These are phyloP conservation scores for Geotrichum fermentans DNA, from an alignment of 1,139 yeast species.

Conservation along the genomic window DNA sequence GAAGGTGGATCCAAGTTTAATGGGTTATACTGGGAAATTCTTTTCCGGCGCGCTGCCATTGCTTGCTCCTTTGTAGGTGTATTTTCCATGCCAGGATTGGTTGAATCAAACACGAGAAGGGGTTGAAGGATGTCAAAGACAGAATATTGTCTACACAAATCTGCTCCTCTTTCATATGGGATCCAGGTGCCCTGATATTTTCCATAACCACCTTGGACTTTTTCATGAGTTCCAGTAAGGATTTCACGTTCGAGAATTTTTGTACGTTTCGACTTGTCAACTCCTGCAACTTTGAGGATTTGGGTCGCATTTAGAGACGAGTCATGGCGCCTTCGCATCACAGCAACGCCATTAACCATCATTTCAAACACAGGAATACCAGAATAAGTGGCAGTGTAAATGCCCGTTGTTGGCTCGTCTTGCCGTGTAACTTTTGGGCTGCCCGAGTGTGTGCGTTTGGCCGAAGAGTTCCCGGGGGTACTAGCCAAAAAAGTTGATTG, in stretches of 20 bases:
- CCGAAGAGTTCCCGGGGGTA: background rate
- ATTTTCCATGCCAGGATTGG: conserved; percentile 48
- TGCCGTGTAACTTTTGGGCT: conserved; percentile 12
- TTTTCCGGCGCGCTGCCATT: conserved; percentile 39
- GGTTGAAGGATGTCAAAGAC: conserved; percentile 62
- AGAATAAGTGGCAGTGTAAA: conserved; percentile 32
- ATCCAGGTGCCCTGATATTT: conserved; percentile 95
- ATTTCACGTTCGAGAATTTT: conserved; percentile 83
- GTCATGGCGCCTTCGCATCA: conserved; percentile 77
- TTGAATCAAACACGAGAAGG: conserved; percentile 54
- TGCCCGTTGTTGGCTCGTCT: conserved; percentile 14
- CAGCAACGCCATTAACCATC: conserved; percentile 64
- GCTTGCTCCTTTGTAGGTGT: conserved; percentile 59
- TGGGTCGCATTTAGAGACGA: conserved; percentile 91
- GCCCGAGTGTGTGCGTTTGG: conserved; percentile 6
- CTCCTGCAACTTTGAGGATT: conserved; percentile 77
- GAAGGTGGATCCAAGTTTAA: conserved; percentile 19
- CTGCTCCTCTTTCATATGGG: conserved; percentile 55
- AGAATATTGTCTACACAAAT: conserved; percentile 57
- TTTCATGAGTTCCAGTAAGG: conserved; percentile 80
- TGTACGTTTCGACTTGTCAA: conserved; percentile 81
- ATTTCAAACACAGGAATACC: conserved; percentile 79
- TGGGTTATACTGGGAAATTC: conserved; percentile 24
- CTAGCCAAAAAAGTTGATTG: conserved; percentile 15
- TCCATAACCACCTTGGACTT: conserved; percentile 94